A percentile compares a stretch with the other conserved stretches of the same genome.
phyloP scores from a whole-genome alignment of 768 basidiomycete genomes.

The Mrakia frigida region DNA sequence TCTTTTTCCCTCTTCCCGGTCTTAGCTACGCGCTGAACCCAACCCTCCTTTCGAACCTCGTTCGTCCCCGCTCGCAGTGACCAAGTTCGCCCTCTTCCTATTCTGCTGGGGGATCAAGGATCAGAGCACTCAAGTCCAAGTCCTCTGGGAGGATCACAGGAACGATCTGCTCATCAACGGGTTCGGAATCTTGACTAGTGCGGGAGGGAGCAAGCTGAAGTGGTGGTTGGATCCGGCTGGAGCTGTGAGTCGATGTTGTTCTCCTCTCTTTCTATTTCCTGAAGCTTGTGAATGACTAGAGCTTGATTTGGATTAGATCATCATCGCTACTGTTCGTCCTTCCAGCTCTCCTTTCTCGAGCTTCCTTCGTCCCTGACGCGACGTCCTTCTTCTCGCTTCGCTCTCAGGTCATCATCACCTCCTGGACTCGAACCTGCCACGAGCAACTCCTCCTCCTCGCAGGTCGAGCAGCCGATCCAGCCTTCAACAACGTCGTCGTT shows the following conservation, averaged over 20 bases:
- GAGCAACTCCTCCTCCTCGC: conserved; percentile 78
- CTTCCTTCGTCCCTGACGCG: no score
- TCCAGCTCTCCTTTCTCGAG: no score
- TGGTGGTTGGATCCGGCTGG: conserved; percentile 32
- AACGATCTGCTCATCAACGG: conserved; percentile 52
- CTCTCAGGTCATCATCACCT: conserved; percentile 54
- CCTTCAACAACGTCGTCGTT: conserved; percentile 78
- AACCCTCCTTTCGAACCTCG: neutral
- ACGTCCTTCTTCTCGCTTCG: neutral
- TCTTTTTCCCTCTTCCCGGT: neutral
- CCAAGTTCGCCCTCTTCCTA: conserved; percentile 79
- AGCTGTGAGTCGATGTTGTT: conserved; percentile 9
- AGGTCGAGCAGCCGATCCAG: conserved; percentile 84
- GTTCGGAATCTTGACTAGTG: conserved; percentile 46
- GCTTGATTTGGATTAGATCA: no score
- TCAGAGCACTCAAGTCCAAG: conserved; percentile 59
- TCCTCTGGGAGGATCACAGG: conserved; percentile 63
- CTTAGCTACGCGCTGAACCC: neutral
- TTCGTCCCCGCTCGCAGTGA: conserved; percentile 49
- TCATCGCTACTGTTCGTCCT: neutral
- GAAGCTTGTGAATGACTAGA: no score
- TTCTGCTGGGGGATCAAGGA: conserved; percentile 66
- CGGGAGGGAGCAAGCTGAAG: conserved; percentile 46
- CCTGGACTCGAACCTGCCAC: conserved; percentile 73
- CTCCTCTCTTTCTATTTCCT: neutral